These are phyloP conservation scores for Blepharisma stoltei DNA, from an alignment of 73 alveolate genomes.

Conservation along the genomic window DNA sequence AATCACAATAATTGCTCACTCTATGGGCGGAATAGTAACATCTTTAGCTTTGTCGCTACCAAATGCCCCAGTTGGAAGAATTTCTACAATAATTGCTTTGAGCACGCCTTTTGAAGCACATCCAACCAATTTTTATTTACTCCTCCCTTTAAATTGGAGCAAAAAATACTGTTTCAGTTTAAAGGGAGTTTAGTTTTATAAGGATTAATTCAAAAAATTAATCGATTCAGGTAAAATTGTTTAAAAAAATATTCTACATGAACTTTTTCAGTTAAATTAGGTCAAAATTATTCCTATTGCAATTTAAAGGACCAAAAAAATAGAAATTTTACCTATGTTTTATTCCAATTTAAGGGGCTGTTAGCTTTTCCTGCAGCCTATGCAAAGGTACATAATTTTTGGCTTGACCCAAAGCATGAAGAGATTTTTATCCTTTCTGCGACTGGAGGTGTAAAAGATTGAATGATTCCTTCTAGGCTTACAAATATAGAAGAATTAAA, in stretches of 20 bases:
- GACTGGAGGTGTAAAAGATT: constrained; percentile 22
- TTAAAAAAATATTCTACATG: no score
- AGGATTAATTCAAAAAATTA: no score
- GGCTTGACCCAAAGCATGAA: neutral
- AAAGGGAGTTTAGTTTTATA: no score
- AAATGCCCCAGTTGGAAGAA: neutral
- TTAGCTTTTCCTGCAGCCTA: neutral
- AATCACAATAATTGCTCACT: constrained; percentile 9
- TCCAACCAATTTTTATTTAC: neutral
- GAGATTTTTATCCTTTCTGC: constrained; percentile 11
- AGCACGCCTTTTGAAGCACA: constrained; percentile 23
- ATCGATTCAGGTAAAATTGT: no score
- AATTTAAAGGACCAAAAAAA: no score
- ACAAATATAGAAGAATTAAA: neutral
- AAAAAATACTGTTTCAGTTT: no score
- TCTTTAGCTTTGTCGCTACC: neutral
- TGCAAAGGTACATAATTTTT: neutral
- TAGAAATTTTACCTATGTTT: no score
- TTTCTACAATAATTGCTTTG: neutral
- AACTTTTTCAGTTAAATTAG: no score
- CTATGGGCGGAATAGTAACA: constrained; percentile 19
- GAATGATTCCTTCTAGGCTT: constrained; percentile 5
- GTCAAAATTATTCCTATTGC: no score
- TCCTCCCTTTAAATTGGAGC: no score
- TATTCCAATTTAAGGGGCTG: no score